Evolutionary conservation across 345 rosid genomes (phyloP).

Genomic region (Psidium friedrichsthalianum): DNA sequence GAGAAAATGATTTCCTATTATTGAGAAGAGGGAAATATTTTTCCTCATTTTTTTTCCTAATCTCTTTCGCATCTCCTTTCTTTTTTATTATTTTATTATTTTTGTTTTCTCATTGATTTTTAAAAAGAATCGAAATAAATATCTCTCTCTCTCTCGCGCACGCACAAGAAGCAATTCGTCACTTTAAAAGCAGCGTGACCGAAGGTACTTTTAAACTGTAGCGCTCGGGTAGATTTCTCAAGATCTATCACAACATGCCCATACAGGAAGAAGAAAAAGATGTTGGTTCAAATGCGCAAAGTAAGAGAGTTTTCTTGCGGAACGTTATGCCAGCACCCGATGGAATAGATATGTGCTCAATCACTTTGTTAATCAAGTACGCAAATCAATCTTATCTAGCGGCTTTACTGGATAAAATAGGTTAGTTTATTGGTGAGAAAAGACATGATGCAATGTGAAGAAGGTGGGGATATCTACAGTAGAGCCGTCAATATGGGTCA

Average conservation of each 20-base stretch:
- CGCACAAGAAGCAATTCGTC: not conserved
- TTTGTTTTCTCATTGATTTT: too few relatives aligned
- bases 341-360: not conserved
- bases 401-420: not conserved
- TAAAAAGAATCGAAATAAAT: too few relatives aligned
- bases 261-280: not conserved
- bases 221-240: not conserved
- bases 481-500: too few relatives aligned
- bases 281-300: not conserved
- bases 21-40: too few relatives aligned
- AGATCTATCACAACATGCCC: not conserved
- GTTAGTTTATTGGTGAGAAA: not conserved
- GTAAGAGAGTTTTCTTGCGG: not conserved
- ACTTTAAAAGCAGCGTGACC: not conserved
- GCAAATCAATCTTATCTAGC: not conserved
- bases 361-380: not conserved
- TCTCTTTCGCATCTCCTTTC: too few relatives aligned
- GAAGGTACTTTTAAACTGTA: not conserved
- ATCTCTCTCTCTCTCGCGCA: too few relatives aligned
- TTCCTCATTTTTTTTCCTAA: too few relatives aligned
- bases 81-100: too few relatives aligned
- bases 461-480: not conserved
- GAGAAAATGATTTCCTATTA: too few relatives aligned
- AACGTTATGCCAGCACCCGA: not conserved
- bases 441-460: not conserved